Conservation (phyloP, 2,329 filamentous ascomycete species). For the Penicillium crustosum region DNA sequence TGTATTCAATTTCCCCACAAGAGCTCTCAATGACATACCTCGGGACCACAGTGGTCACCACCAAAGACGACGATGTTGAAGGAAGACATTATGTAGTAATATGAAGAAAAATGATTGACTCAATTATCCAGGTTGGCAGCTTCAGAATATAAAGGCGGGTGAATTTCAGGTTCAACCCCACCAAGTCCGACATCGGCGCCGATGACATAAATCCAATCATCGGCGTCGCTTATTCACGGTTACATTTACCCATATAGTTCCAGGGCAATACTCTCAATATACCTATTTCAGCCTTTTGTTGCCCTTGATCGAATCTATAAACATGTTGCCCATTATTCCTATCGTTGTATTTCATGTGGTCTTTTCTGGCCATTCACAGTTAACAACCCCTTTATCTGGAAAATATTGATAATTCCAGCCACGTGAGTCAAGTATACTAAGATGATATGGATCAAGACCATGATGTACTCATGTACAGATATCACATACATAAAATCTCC, state of each 20-base stretch:
- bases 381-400: neutral
- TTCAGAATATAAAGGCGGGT: constrained; percentile 24
- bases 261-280: neutral
- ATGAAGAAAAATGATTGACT: constrained; percentile 13
- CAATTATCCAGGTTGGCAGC: constrained; percentile 16
- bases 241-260: neutral
- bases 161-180: constrained; percentile 21
- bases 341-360: neutral
- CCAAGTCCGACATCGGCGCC: constrained; percentile 29
- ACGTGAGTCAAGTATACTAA: neutral
- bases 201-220: constrained; percentile 13
- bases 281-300: neutral
- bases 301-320: neutral
- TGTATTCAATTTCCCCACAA: neutral
- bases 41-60: constrained; percentile 82
- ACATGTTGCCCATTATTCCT: neutral
- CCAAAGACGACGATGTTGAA: constrained; percentile 79
- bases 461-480: neutral
- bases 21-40: constrained; percentile 56
- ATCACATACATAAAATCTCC: neutral
- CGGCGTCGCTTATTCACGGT: constrained; percentile 11
- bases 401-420: neutral
- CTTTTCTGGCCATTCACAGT: neutral
- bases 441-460: neutral
- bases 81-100: constrained; percentile 57